Conservation (phyloP, 345 rosid species). For the Moricandia arvensis region DNA sequence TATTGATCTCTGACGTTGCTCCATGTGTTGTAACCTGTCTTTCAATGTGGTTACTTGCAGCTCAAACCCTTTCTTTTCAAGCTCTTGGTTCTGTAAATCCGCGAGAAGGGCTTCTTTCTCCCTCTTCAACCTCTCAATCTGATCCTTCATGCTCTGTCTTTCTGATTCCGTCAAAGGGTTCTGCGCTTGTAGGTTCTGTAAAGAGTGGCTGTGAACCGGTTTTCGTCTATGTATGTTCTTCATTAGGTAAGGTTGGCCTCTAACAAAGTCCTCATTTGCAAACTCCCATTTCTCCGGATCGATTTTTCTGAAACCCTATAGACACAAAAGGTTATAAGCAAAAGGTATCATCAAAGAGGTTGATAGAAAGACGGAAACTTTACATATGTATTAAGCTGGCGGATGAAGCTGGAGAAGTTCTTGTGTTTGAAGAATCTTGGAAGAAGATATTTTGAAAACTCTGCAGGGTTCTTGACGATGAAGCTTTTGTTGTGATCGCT, state of each 20-base stretch:
- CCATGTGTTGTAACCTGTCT: slow-evolving; percentile 63
- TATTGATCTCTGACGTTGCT: slow-evolving; percentile 56
- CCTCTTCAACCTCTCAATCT: slow-evolving; percentile 51
- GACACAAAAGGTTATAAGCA: not conserved
- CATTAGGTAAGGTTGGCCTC: slow-evolving; percentile 70
- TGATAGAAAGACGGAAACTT: slow-evolving; percentile 7
- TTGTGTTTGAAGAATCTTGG: slow-evolving; percentile 89
- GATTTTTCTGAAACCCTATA: slow-evolving; percentile 77
- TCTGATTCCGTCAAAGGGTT: slow-evolving; percentile 63
- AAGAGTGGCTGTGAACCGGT: slow-evolving; percentile 92
- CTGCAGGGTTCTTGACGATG: slow-evolving; percentile 72
- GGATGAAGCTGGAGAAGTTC: slow-evolving; percentile 93
- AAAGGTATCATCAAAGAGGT: not conserved
- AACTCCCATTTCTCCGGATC: slow-evolving; percentile 97
- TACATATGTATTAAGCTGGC: slow-evolving; percentile 97
- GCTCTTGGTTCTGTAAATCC: slow-evolving; percentile 59
- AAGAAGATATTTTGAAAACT: slow-evolving; percentile 70
- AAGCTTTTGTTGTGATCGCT: slow-evolving; percentile 65
- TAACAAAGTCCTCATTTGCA: slow-evolving; percentile 76
- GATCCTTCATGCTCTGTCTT: slow-evolving; percentile 60
- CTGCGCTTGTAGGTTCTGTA: slow-evolving; percentile 55
- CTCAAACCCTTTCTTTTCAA: slow-evolving; percentile 56
- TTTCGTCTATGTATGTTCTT: slow-evolving; percentile 89
- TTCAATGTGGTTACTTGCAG: slow-evolving; percentile 55
- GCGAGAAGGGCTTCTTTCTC: slow-evolving; percentile 56